A percentile compares a stretch with the other conserved stretches of the same genome.
These are phyloP conservation scores for Tetrapisispora namnaoensis DNA, from an alignment of 805 yeast genomes.

Conservation along the genomic window DNA sequence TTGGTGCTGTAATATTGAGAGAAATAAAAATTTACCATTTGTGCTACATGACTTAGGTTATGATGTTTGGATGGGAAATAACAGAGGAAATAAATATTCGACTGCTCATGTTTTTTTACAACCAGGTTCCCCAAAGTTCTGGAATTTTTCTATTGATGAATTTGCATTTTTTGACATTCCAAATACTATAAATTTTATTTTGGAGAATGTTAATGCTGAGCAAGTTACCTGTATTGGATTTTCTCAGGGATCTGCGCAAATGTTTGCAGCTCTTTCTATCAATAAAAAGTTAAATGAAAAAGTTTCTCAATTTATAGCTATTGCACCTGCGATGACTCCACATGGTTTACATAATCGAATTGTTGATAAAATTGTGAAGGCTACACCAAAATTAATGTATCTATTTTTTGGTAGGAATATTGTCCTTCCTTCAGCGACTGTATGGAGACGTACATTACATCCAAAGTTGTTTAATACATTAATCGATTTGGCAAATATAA, in stretches of 20 bases:
- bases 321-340: slow-evolving; percentile 93
- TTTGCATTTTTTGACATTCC: slow-evolving; percentile 89
- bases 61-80: slow-evolving; percentile 93
- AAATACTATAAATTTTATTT: slow-evolving; percentile 62
- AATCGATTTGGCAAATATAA: slow-evolving; percentile 59
- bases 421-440: slow-evolving; percentile 61
- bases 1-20: slow-evolving; percentile 49
- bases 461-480: slow-evolving; percentile 28
- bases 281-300: slow-evolving; percentile 52
- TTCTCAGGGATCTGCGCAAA: slow-evolving; percentile 91
- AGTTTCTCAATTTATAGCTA: slow-evolving; percentile 56
- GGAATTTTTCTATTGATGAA: slow-evolving; percentile 90
- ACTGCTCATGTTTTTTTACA: slow-evolving; percentile 53
- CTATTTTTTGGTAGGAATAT: slow-evolving; percentile 65
- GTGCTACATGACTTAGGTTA: slow-evolving; percentile 69
- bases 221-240: slow-evolving; percentile 71
- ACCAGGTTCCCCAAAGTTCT: slow-evolving; percentile 42
- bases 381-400: slow-evolving; percentile 66
- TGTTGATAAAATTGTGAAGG: slow-evolving; percentile 61
- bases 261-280: slow-evolving; percentile 68
- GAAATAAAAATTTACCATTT: slow-evolving; percentile 57
- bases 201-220: slow-evolving; percentile 38
- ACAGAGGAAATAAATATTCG: slow-evolving; percentile 87
- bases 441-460: slow-evolving; percentile 54
- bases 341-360: slow-evolving; percentile 69